phyloP scores from a whole-genome alignment of 2,329 filamentous ascomycete genomes.

The Pseudocercospora pini-densiflorae region DNA sequence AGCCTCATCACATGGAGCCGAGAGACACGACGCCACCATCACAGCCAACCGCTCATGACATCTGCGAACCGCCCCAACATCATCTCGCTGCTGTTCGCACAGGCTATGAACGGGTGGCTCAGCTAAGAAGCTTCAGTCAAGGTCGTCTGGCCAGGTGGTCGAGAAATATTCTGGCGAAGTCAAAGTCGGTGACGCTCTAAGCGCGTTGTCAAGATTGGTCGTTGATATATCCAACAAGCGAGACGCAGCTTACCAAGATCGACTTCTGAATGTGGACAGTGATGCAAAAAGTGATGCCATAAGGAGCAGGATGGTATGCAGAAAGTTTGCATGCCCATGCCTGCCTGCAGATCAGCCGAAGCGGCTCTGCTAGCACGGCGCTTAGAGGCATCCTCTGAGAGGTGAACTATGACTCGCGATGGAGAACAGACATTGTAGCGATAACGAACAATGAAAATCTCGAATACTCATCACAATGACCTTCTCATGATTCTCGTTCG shows the following conservation, averaged over 20 bases:
- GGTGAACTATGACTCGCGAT: not conserved
- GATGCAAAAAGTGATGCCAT: not conserved
- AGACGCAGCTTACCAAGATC: not conserved
- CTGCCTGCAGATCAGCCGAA: slow-evolving; percentile 2
- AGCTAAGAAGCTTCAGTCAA: not conserved
- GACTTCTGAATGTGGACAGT: not conserved
- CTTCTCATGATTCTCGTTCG: not conserved
- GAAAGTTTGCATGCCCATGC: slow-evolving; percentile 4
- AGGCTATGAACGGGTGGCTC: not conserved
- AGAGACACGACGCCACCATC: not conserved
- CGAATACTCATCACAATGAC: not conserved
- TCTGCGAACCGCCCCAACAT: not conserved
- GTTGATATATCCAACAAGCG: not conserved
- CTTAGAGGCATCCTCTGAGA: slow-evolving; percentile 4
- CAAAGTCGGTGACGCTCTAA: not conserved
- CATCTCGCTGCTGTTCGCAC: not conserved
- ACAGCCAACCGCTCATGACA: not conserved
- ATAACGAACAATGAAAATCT: not conserved
- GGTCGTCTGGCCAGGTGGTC: not conserved
- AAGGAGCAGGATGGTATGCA: not conserved
- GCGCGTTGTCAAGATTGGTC: slow-evolving; percentile 1
- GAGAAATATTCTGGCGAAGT: not conserved
- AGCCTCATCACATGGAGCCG: not conserved
- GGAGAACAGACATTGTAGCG: slow-evolving; percentile 1
- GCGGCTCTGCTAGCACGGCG: slow-evolving; percentile 6